These are phyloP conservation scores for Penicillium manginii DNA, from an alignment of 495 filamentous ascomycete species.

Conservation along the genomic window DNA sequence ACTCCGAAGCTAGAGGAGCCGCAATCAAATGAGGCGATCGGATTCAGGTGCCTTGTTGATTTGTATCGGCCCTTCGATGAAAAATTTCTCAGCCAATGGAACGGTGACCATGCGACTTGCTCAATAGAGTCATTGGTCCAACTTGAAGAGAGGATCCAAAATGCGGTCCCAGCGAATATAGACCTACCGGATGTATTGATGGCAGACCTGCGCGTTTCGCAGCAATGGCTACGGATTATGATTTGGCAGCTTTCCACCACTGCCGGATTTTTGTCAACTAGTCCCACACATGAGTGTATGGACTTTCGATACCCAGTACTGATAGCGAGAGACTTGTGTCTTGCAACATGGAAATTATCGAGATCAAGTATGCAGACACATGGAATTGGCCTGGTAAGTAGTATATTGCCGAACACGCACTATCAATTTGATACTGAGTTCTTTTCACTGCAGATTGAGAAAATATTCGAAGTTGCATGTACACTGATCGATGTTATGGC, in stretches of 20 bases:
- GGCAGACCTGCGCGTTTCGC: conserved; percentile 67
- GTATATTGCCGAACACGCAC: background rate
- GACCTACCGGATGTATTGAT: conserved; percentile 65
- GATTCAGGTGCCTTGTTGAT: conserved; percentile 66
- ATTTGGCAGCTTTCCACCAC: conserved; percentile 68
- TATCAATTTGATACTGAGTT: no score
- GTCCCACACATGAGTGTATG: conserved; percentile 60
- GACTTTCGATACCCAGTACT: conserved; percentile 71
- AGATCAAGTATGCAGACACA: conserved; percentile 67
- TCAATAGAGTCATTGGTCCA: conserved; percentile 41
- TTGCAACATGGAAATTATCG: conserved; percentile 70
- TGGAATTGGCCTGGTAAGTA: conserved; percentile 64
- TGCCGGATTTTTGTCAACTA: conserved; percentile 56
- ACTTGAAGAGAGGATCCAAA: conserved; percentile 67
- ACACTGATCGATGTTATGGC: conserved; percentile 74
- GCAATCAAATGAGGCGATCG: conserved; percentile 31
- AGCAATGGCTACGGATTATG: conserved; percentile 77
- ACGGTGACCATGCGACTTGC: conserved; percentile 57
- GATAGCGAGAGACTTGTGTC: conserved; percentile 69
- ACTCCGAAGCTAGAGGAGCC: conserved; percentile 60
- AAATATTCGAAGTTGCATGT: conserved; percentile 75
- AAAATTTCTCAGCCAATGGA: conserved; percentile 67
- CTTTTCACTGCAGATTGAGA: conserved; percentile 58
- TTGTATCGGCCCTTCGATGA: conserved; percentile 77
- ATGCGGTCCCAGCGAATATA: conserved; percentile 64